Base-by-base conservation (phyloP, 129 eudicot species). In the Lactuca saligna region DNA sequence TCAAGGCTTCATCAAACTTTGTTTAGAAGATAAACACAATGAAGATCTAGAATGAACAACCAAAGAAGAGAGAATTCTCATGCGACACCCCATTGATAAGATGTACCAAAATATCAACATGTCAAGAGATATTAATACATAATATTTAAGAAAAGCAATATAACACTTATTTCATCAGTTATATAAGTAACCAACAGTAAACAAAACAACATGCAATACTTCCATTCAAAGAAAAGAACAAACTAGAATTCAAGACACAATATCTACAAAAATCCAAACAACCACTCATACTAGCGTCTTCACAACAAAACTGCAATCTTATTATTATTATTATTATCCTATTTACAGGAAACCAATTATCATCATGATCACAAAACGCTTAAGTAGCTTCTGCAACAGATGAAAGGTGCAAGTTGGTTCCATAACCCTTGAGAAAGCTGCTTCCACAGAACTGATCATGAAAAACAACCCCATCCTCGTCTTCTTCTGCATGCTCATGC, bases 321-420 rank as follows among this genome's bases (percentile, higher is more conserved):
- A 54, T 76, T 69, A 76, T 69, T 76, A 25, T 25, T 25, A 25
- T 25, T 25, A 25, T 25, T 25, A 25, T 25, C 29, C 29, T 76
- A 76, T 76, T 68, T 61, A 76, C 75, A 76, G 37, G 61, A 13
- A 60, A 75, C 44, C 3, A 66, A 58, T 25, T 25, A 25, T 25
- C 29, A 25, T 25, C 29, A 25, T 25, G 29, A 25, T 25, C 29
- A 16, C 64, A 67, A 9, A 75, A 17, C 15, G 54, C 63, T 44
- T 76, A 90, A 17, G 88, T 90, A 72, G 97, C 97, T 78, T 90
- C 95, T 13, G 97, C 82, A 68, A 85, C 79, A 0, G 95, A 81
- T 8, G 95, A 81, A 51, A 80, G 84, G 59, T 83, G 89, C 73
- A 87, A 17, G 65, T 75, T 69, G 2, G 85, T 58, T 49, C 85